Conservation (phyloP, 257 asterid species). For the Echium plantagineum region DNA sequence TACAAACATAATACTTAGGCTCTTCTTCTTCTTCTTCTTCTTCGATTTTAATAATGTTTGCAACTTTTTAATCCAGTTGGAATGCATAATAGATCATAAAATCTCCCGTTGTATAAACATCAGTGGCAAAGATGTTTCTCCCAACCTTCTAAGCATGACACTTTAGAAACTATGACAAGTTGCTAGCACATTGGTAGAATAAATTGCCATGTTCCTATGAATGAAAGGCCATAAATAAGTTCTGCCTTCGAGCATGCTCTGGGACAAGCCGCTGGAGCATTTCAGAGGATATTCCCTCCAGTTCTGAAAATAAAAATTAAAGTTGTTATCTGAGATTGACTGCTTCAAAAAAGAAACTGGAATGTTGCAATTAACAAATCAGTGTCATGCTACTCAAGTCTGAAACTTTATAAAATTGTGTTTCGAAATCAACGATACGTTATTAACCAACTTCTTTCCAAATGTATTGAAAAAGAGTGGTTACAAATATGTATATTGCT, state of each 20-base stretch:
- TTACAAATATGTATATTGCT: too few species aligned
- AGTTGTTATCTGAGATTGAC: background rate
- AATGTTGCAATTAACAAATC: background rate
- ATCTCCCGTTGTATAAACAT: background rate
- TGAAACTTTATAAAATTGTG: background rate
- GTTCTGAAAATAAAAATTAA: conserved; percentile 40
- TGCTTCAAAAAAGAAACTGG: background rate
- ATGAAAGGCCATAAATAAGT: conserved; percentile 91
- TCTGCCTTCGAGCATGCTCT: conserved; percentile 94
- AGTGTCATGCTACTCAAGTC: background rate
- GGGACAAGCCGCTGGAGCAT: conserved; percentile 80
- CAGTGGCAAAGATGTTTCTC: background rate
- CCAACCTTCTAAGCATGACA: conserved; percentile 10
- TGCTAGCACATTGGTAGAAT: conserved; percentile 4
- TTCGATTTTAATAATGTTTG: too few species aligned
- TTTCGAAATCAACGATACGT: background rate
- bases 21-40: background rate
- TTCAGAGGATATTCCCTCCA: conserved; percentile 69
- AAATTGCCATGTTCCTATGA: conserved; percentile 23
- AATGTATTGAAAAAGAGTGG: too few species aligned
- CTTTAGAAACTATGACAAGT: conserved; percentile 10
- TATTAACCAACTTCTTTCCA: too few species aligned
- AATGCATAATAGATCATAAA: background rate
- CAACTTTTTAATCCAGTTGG: too few species aligned
- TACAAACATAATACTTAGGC: background rate